Percentiles rank a stretch among this genome's conserved stretches.
These are phyloP conservation scores for Articulospora tetracladia DNA, from an alignment of 495 filamentous ascomycete species.

Conservation along the genomic window DNA sequence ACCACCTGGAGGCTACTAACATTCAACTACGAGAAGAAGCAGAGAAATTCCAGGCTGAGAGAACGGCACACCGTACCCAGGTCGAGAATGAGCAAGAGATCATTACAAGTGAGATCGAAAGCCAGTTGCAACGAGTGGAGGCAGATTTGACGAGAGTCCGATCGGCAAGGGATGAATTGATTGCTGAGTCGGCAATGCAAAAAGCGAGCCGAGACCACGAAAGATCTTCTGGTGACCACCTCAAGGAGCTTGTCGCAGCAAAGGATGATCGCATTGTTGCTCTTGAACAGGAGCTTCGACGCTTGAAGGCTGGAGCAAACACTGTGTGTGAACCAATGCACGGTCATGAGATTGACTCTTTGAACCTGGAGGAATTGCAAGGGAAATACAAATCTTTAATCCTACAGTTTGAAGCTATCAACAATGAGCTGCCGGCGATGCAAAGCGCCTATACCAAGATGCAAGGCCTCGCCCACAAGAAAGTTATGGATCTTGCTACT, in stretches of 20 bases:
- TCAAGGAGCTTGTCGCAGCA: constrained; percentile 74
- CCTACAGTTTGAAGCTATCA: constrained; percentile 76
- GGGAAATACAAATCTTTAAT: constrained; percentile 68
- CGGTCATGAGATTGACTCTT: constrained; percentile 44
- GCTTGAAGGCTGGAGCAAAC: constrained; percentile 54
- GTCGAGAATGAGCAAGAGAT: constrained; percentile 74
- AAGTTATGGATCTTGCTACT: constrained; percentile 68
- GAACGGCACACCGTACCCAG: constrained; percentile 73
- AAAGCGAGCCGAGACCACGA: constrained; percentile 77
- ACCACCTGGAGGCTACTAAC: constrained; percentile 86
- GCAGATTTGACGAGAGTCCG: constrained; percentile 82
- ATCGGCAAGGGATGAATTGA: constrained; percentile 73
- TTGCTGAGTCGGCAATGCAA: constrained; percentile 76
- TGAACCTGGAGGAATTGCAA: constrained; percentile 65
- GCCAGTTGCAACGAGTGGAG: constrained; percentile 75
- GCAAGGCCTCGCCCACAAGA: constrained; percentile 76
- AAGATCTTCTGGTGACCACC: constrained; percentile 57
- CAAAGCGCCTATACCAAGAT: constrained; percentile 85
- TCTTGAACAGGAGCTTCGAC: constrained; percentile 75
- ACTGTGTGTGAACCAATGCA: constrained; percentile 32
- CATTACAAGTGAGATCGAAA: constrained; percentile 69
- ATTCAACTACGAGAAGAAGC: constrained; percentile 80
- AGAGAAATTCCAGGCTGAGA: constrained; percentile 77
- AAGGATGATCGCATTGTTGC: constrained; percentile 70
- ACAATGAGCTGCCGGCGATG: constrained; percentile 81